phyloP scores from a whole-genome alignment of 306 rosid genomes.

The Inga laurina region DNA sequence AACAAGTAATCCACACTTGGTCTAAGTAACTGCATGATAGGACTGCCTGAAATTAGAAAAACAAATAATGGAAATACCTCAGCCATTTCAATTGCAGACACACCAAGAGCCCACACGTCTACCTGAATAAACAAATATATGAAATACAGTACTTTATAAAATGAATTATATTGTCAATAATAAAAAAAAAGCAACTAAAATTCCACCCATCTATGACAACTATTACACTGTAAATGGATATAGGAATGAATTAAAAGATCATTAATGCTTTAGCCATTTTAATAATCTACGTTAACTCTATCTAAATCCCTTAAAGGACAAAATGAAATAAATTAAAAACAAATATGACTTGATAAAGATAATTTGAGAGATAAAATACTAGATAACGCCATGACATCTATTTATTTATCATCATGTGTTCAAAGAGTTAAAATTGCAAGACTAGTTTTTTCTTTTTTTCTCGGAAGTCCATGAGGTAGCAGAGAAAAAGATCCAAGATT shows the following conservation, averaged over 20 bases:
- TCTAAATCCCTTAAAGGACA: not conserved
- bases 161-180: constrained; percentile 8
- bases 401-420: not conserved
- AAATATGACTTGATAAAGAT: not conserved
- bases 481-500: not conserved
- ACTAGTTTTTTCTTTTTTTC: not conserved
- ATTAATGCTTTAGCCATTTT: not conserved
- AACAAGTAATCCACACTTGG: not conserved
- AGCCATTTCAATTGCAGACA: constrained; percentile 99
- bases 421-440: not conserved
- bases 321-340: not conserved
- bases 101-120: constrained; percentile 99
- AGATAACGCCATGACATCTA: not conserved
- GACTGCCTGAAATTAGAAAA: constrained; percentile 1
- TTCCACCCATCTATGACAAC: not conserved
- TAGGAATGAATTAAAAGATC: constrained; percentile 18
- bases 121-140: constrained; percentile 57
- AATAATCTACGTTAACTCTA: not conserved
- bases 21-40: constrained; percentile 3
- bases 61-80: constrained; percentile 62
- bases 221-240: not conserved
- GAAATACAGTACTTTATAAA: constrained; percentile 19
- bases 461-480: not conserved
- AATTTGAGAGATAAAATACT: not conserved
- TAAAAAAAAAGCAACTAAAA: not conserved